A percentile compares a stretch with the other conserved stretches of the same genome.
Evolutionary conservation across 495 filamentous ascomycete species (phyloP).

Genomic region (Aspergillus kassunensis): DNA sequence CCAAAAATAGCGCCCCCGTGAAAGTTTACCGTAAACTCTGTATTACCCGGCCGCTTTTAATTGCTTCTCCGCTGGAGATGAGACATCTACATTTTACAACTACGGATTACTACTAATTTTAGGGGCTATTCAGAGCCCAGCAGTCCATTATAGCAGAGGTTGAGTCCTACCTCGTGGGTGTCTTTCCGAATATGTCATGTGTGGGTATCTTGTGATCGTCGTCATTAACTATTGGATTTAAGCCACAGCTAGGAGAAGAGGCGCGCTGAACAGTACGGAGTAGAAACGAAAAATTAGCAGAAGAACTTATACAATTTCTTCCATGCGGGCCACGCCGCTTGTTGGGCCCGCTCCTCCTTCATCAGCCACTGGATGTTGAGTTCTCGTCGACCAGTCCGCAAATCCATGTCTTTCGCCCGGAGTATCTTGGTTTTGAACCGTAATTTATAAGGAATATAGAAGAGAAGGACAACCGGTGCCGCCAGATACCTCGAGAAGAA

Average conservation of each 20-base stretch:
- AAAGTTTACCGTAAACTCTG: conserved; percentile 16
- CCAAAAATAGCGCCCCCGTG: conserved; percentile 12
- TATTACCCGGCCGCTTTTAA: background rate
- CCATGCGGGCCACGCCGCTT: conserved; percentile 72
- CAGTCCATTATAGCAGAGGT: too few relatives aligned
- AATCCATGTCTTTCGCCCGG: conserved; percentile 67
- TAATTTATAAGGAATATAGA: conserved; percentile 79
- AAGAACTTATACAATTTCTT: conserved; percentile 67
- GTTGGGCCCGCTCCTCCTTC: conserved; percentile 71
- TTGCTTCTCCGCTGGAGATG: background rate
- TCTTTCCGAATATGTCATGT: background rate
- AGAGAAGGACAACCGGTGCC: conserved; percentile 71
- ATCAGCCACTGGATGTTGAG: conserved; percentile 72
- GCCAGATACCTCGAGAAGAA: conserved; percentile 84
- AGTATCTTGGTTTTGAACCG: conserved; percentile 67
- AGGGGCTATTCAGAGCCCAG: too few relatives aligned
- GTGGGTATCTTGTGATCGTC: conserved; percentile 9
- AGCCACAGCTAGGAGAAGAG: background rate
- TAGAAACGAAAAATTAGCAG: too few relatives aligned
- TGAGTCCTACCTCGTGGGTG: too few relatives aligned
- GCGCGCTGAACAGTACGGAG: background rate
- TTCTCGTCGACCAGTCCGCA: conserved; percentile 85
- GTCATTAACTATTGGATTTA: conserved; percentile 3
- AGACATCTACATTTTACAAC: too few relatives aligned
- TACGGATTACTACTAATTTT: too few relatives aligned